A percentile compares a stretch with the other conserved stretches of the same genome.
Conservation (phyloP, 352 stramenopile genomes). For the Achlya hypogyna region DNA sequence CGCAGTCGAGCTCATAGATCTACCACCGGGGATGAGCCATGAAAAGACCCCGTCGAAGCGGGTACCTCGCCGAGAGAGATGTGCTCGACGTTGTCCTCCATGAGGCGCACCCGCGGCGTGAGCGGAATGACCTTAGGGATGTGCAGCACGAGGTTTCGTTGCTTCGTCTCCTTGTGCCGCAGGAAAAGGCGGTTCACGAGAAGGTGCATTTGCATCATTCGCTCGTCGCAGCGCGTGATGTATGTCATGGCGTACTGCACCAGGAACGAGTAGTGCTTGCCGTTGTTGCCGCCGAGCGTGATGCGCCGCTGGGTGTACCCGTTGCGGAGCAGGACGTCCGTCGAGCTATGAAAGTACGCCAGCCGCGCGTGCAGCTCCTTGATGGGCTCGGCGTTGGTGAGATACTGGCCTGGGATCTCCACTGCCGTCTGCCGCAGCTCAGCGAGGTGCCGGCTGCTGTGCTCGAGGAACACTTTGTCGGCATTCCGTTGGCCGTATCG, state of each 20-base stretch:
- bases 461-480: conserved; percentile 71
- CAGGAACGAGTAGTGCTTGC: conserved; percentile 84
- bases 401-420: conserved; percentile 89
- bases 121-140: conserved; percentile 89
- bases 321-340: conserved; percentile 76
- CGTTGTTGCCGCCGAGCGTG: conserved; percentile 83
- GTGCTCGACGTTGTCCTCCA: conserved; percentile 79
- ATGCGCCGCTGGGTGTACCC: conserved; percentile 88
- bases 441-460: conserved; percentile 83
- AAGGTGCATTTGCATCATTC: conserved; percentile 91
- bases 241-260: conserved; percentile 90
- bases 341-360: conserved; percentile 79
- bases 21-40: conserved; percentile 5
- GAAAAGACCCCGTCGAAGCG: background rate
- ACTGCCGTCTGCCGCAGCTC: conserved; percentile 82
- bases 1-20: conserved; percentile 77
- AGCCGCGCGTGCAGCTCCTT: conserved; percentile 88
- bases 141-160: conserved; percentile 83
- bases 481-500: conserved; percentile 56
- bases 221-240: conserved; percentile 89
- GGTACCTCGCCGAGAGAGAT: conserved; percentile 68
- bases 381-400: conserved; percentile 84
- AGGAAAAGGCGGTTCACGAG: conserved; percentile 80
- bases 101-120: conserved; percentile 79
- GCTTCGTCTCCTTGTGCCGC: conserved; percentile 81